These are phyloP conservation scores for Kodamaea suecica DNA, from an alignment of 1,139 yeast genomes.

Conservation along the genomic window DNA sequence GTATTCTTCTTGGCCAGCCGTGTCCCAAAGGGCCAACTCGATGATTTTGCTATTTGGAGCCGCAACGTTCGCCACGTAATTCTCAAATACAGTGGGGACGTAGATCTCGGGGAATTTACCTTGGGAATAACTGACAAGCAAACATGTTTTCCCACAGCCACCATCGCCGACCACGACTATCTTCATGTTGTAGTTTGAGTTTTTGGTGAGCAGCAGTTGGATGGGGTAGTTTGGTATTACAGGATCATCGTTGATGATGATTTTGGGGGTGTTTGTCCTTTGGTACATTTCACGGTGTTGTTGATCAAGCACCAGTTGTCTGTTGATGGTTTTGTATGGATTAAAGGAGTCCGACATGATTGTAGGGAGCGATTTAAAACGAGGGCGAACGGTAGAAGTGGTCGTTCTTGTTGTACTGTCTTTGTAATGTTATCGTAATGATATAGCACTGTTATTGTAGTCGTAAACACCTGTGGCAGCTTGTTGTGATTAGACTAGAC, in stretches of 20 bases:
- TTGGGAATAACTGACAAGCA: slow-evolving; percentile 76
- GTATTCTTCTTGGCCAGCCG: slow-evolving; percentile 93
- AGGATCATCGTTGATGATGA: slow-evolving; percentile 40
- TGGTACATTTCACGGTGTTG: slow-evolving; percentile 20
- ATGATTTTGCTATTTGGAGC: slow-evolving; percentile 56
- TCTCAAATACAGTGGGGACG: slow-evolving; percentile 90
- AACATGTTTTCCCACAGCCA: slow-evolving; percentile 90
- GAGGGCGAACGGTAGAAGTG: too few species aligned
- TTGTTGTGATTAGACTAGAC: too few species aligned
- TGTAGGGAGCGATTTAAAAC: too few species aligned
- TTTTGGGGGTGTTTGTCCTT: slow-evolving; percentile 22
- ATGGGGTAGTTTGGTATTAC: slow-evolving; percentile 37
- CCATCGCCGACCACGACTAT: slow-evolving; percentile 93
- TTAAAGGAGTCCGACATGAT: slow-evolving; percentile 14
- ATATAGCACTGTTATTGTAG: too few species aligned
- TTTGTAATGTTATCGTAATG: too few species aligned
- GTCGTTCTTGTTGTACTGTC: too few species aligned
- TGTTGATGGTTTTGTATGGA: slow-evolving; percentile 29
- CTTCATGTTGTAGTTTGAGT: slow-evolving; percentile 49
- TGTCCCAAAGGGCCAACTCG: slow-evolving; percentile 85
- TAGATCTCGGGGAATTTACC: slow-evolving; percentile 74
- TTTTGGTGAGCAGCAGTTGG: slow-evolving; percentile 29
- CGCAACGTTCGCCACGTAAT: slow-evolving; percentile 64
- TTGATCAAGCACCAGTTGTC: slow-evolving; percentile 22
- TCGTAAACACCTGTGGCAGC: too few species aligned